phyloP scores from a whole-genome alignment of 1,284 basidiomycete species.

The Cerioporus squamosus region DNA sequence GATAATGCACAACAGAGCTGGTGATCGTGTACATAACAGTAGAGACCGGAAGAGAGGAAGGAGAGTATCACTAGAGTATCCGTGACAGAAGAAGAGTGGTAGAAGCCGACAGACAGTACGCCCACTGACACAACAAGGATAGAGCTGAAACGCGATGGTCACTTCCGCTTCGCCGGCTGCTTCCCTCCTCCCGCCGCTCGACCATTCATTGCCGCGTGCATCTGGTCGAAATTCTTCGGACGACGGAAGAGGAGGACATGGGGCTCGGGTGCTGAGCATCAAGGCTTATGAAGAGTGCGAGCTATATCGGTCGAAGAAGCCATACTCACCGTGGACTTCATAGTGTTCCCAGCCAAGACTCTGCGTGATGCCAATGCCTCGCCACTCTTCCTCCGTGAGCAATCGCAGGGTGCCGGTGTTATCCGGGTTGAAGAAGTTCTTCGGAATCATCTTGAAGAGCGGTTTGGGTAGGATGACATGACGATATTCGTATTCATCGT shows the following conservation, averaged over 20 bases:
- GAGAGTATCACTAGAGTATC: conserved; percentile 15
- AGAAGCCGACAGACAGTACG: conserved; percentile 9
- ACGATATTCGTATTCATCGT: conserved; percentile 86
- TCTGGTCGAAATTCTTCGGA: conserved; percentile 59
- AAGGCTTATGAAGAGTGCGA: neutral
- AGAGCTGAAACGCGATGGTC: neutral
- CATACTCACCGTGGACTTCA: conserved; percentile 85
- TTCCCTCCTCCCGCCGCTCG: conserved; percentile 27
- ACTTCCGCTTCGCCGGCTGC: conserved; percentile 38
- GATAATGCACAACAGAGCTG: conserved; percentile 29
- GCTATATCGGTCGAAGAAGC: neutral
- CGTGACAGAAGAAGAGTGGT: conserved; percentile 7
- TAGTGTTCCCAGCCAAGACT: conserved; percentile 98
- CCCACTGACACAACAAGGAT: conserved; percentile 1
- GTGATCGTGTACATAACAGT: conserved; percentile 17
- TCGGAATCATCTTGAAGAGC: conserved; percentile 87
- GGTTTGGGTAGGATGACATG: conserved; percentile 93
- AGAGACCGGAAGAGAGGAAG: conserved; percentile 10
- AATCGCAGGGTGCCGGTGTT: conserved; percentile 83
- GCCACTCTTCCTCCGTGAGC: conserved; percentile 88
- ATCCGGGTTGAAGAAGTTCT: conserved; percentile 77
- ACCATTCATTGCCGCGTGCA: conserved; percentile 27
- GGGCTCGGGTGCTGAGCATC: conserved; percentile 75
- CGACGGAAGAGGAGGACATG: conserved; percentile 85
- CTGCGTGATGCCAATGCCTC: conserved; percentile 95